Base-by-base conservation (phyloP, 1,139 yeast genomes). In the Debaryomyces singareniensis region DNA sequence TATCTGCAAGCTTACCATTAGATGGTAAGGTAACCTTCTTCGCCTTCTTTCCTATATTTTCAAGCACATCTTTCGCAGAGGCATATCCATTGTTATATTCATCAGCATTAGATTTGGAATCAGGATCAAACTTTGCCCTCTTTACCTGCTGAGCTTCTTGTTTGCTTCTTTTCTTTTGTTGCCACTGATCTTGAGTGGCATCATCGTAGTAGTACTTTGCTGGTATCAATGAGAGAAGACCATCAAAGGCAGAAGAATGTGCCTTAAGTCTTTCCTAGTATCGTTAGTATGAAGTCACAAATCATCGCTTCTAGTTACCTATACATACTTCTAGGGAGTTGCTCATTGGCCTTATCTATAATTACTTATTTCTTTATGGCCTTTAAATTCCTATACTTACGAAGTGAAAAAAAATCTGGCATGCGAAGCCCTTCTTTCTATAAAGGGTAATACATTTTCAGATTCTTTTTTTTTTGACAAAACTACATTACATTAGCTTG, bases 181-280 rank as follows among this genome's bases (percentile, higher is more conserved):
- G 79, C 96, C 97, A 89, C 57, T 89, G 97, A 34, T 81, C 81
- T 47, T 81, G 78, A 29, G 78, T 80, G 26, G 82, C 85, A 40
- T 75, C 83, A 49, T 77, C 84, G 51, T 85, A 86, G 53, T 89
- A 89, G 49, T 82, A 86, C 50, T 87, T 86, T 6, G 96, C 95
- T 5, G 98, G 97, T 36, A 91, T 87, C 51, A 91, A 65, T 14
- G 96, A 85, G 38, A 91, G 64, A 34, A 91, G 65, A 25, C 96
- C 96, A 51, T 85, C 89, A 54, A 91, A 89, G 5, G 96, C 93
- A 35, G 79, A 69, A 13, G 96, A 82, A 50, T 86, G 94, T 30
- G 81, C 76, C 55, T 79, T 77, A 42, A 87, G 71, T 45, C 96
- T 78, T 49, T 85, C 95, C 76, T 84, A 55, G 23, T 51, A n/a